A percentile compares a stretch with the other conserved stretches of the same genome.
Evolutionary conservation across 768 basidiomycete genomes (phyloP).

Genomic region (Tephrocybe sp.): DNA sequence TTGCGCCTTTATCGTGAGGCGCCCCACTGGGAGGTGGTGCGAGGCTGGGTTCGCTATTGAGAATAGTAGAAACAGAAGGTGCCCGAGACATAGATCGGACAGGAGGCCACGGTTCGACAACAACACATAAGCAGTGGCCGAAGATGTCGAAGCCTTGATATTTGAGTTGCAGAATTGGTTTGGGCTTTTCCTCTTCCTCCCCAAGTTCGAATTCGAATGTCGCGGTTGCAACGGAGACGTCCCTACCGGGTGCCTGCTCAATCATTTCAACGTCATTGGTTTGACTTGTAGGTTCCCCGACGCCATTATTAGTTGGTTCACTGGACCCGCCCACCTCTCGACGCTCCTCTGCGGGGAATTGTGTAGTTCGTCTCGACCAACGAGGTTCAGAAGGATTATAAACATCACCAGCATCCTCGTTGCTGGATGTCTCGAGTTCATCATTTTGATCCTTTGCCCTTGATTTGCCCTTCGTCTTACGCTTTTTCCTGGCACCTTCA

Average conservation of each 20-base stretch:
- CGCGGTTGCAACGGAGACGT: constrained; percentile 9
- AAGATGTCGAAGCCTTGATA: constrained; percentile 74
- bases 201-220: constrained; percentile 46
- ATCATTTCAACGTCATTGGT: constrained; percentile 23
- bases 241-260: not conserved
- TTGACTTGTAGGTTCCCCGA: constrained; percentile 24
- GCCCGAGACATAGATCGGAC: constrained; percentile 35
- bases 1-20: constrained; percentile 15
- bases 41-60: constrained; percentile 31
- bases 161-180: constrained; percentile 61
- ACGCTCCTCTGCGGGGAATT: not conserved
- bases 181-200: constrained; percentile 76
- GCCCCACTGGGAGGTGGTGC: constrained; percentile 30
- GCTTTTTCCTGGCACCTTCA: constrained; percentile 25
- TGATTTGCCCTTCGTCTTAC: constrained; percentile 40
- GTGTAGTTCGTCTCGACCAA: constrained; percentile 9
- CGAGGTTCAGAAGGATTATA: constrained; percentile 5
- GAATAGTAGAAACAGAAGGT: constrained; percentile 19
- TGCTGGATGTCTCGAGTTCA: constrained; percentile 20
- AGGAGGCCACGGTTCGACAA: constrained; percentile 80
- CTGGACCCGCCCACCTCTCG: constrained; percentile 20
- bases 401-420: constrained; percentile 12
- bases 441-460: constrained; percentile 23
- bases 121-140: constrained; percentile 75
- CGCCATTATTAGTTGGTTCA: constrained; percentile 21